Percentiles rank a stretch among this genome's conserved stretches.
Conservation (phyloP, 2,329 filamentous ascomycete species). For the Fusarium sp. region DNA sequence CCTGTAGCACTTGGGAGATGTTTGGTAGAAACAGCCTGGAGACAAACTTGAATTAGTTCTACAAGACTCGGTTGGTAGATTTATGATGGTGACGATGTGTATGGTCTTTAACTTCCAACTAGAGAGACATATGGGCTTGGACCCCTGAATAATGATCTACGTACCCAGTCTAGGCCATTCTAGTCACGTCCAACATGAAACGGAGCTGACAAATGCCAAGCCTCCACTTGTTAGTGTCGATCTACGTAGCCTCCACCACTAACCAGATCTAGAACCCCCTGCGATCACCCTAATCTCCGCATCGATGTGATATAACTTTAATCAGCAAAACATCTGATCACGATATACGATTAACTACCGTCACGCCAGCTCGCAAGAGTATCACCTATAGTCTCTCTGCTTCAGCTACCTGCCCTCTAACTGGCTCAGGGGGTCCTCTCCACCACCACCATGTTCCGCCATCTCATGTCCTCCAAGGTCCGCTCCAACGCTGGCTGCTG, state of each 20-base stretch:
- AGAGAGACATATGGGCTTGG: too few species aligned
- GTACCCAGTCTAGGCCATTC: too few species aligned
- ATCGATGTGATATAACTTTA: too few species aligned
- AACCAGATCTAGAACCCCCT: slow-evolving; percentile 8
- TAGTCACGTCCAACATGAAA: too few species aligned
- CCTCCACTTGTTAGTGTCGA: neutral
- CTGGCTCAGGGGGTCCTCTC: slow-evolving; percentile 1
- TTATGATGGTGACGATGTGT: too few species aligned
- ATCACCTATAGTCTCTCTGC: neutral
- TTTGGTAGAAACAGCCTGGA: too few species aligned
- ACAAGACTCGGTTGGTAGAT: too few species aligned
- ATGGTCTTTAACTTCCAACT: too few species aligned
- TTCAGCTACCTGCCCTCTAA: too few species aligned
- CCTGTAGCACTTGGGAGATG: too few species aligned
- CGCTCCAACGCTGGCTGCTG: slow-evolving; percentile 65
- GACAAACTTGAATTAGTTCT: too few species aligned
- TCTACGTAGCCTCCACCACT: slow-evolving; percentile 25
- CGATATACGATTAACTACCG: neutral
- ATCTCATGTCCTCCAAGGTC: slow-evolving; percentile 48
- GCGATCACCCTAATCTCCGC: slow-evolving; percentile 3
- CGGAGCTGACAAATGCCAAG: neutral
- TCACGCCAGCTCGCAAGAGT: neutral
- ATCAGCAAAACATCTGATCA: slow-evolving; percentile 10
- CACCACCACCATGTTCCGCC: slow-evolving; percentile 42
- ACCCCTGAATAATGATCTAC: too few species aligned